These are phyloP conservation scores for Trichoderma lentiforme DNA, from an alignment of 2,329 filamentous ascomycete species.

Conservation along the genomic window DNA sequence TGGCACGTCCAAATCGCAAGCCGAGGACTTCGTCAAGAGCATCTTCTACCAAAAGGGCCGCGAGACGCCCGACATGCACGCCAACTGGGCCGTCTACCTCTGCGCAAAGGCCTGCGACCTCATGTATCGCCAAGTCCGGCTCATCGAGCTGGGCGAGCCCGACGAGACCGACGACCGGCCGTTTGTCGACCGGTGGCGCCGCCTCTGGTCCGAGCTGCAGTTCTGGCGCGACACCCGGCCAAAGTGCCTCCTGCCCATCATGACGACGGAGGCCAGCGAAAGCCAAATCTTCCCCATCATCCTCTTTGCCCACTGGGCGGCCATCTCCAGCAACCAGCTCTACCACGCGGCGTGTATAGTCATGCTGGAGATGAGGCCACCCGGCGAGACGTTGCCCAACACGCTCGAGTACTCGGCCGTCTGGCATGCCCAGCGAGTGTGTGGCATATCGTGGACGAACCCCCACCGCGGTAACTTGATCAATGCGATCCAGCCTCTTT, in stretches of 20 bases:
- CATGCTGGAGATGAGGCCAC: conserved; percentile 36
- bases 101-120: conserved; percentile 49
- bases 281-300: conserved; percentile 44
- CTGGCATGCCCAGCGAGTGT: conserved; percentile 37
- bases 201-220: conserved; percentile 45
- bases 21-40: conserved; percentile 26
- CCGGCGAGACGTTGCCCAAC: conserved; percentile 23
- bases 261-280: conserved; percentile 25
- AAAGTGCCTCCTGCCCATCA: conserved; percentile 33
- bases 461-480: conserved; percentile 37
- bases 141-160: conserved; percentile 38
- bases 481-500: conserved; percentile 52
- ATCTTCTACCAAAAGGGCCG: conserved; percentile 30
- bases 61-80: conserved; percentile 45
- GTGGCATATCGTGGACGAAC: conserved; percentile 51
- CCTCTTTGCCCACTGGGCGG: conserved; percentile 46
- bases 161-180: conserved; percentile 38
- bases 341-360: conserved; percentile 49
- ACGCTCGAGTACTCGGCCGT: conserved; percentile 10
- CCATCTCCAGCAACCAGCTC: conserved; percentile 51
- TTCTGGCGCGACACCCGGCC: conserved; percentile 45
- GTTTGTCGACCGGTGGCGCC: conserved; percentile 41
- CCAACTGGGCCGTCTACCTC: conserved; percentile 54
- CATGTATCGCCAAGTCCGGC: conserved; percentile 32
- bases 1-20: conserved; percentile 23